Conservation (phyloP, 306 rosid genomes). For the Begonia fuchsioides region DNA sequence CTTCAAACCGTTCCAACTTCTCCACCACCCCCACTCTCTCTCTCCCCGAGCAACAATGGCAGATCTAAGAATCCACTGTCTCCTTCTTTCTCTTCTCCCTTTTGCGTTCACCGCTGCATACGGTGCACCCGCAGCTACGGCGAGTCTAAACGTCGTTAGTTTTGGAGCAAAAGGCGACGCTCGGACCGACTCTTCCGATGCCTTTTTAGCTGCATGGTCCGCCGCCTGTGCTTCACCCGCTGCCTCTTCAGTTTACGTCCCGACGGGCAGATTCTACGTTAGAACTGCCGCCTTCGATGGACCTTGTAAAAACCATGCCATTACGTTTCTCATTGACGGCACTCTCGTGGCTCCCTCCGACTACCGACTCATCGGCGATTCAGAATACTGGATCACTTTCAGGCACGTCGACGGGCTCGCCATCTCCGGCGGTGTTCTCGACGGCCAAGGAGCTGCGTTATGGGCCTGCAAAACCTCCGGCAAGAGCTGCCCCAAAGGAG, state of each 20-base stretch:
- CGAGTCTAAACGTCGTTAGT: background rate
- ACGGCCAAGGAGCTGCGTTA: slow-evolving; percentile 33
- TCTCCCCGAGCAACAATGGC: background rate
- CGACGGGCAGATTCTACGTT: slow-evolving; percentile 28
- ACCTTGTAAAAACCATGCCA: slow-evolving; percentile 21
- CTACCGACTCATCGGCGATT: slow-evolving; percentile 26
- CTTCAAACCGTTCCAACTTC: slow-evolving; percentile 9
- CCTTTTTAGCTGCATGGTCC: slow-evolving; percentile 27
- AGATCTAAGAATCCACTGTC: background rate
- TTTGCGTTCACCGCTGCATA: background rate
- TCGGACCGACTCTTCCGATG: slow-evolving; percentile 18
- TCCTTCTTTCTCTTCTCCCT: background rate
- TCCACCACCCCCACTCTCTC: background rate
- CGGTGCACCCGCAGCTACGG: background rate
- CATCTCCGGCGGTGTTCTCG: slow-evolving; percentile 27
- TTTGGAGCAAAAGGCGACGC: slow-evolving; percentile 10
- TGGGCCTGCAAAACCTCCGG: slow-evolving; percentile 39
- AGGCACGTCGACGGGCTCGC: slow-evolving; percentile 25
- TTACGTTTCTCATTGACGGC: background rate
- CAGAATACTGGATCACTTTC: slow-evolving; percentile 25
- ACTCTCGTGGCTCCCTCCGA: slow-evolving; percentile 11
- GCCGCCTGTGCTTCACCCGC: slow-evolving; percentile 24
- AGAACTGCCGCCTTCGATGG: slow-evolving; percentile 23
- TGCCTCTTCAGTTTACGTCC: slow-evolving; percentile 22
- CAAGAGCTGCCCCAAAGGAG: slow-evolving; percentile 32